Conservation (phyloP, 1,139 yeast species). For the Spathaspora sp. region DNA sequence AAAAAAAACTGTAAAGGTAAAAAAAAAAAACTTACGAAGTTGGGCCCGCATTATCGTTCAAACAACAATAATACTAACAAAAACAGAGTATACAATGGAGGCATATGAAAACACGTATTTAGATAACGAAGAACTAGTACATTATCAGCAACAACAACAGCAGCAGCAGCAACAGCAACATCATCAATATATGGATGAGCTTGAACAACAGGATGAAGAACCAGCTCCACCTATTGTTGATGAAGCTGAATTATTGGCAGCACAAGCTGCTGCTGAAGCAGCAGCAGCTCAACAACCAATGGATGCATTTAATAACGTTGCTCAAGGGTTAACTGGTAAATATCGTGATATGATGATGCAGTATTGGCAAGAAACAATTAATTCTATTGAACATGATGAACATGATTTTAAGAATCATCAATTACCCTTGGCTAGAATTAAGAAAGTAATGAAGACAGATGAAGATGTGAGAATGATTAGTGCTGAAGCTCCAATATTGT, state of each 20-base stretch:
- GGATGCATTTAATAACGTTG: slow-evolving; percentile 88
- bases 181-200: slow-evolving; percentile 4
- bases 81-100: slow-evolving; percentile 6
- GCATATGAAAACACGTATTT: slow-evolving; percentile 9
- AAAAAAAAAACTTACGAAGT: slow-evolving; percentile 4
- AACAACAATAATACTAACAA: slow-evolving; percentile 1
- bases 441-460: slow-evolving; percentile 96
- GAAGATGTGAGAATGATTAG: slow-evolving; percentile 96
- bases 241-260: slow-evolving; percentile 38
- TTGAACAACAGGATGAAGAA: slow-evolving; percentile 8
- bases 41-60: not conserved
- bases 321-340: slow-evolving; percentile 84
- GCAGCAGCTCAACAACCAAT: slow-evolving; percentile 49
- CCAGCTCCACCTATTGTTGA: slow-evolving; percentile 28
- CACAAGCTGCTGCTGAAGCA: slow-evolving; percentile 52
- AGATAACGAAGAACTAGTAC: slow-evolving; percentile 6
- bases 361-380: slow-evolving; percentile 95
- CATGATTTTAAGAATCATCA: slow-evolving; percentile 94
- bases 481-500: slow-evolving; percentile 95
- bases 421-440: slow-evolving; percentile 89
- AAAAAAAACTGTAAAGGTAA: not conserved
- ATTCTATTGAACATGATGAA: slow-evolving; percentile 83
- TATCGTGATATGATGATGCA: slow-evolving; percentile 89
- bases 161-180: slow-evolving; percentile 2
- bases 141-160: slow-evolving; percentile 5